Evolutionary conservation across 176 grass and related monocot genomes (phyloP).

Genomic region (Oropetium thomaeum): DNA sequence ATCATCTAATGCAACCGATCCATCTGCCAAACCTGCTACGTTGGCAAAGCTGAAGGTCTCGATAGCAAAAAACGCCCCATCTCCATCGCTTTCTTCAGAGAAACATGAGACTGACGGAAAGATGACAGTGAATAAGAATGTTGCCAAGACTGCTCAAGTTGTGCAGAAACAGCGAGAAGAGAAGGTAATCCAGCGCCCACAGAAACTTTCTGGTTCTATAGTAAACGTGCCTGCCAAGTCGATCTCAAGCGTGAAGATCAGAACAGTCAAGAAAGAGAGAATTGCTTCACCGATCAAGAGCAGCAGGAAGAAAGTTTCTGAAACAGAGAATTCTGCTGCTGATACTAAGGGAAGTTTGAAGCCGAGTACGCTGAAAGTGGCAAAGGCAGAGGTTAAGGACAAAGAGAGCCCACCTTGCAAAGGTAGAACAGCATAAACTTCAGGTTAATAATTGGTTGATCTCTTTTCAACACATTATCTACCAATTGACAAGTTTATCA

Average conservation of each 20-base stretch:
- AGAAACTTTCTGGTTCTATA: conserved; percentile 39
- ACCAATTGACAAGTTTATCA: conserved; percentile 7
- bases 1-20: neutral
- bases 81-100: conserved; percentile 23
- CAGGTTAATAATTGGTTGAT: neutral
- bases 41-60: conserved; percentile 12
- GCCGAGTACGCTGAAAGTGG: conserved; percentile 35
- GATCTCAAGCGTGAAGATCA: conserved; percentile 30
- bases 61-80: neutral
- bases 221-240: conserved; percentile 46
- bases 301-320: conserved; percentile 30
- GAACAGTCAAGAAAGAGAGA: conserved; percentile 24
- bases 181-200: conserved; percentile 18
- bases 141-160: conserved; percentile 20
- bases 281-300: conserved; percentile 32
- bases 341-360: conserved; percentile 28
- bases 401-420: conserved; percentile 24
- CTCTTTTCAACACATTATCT: neutral
- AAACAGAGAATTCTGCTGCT: conserved; percentile 5
- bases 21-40: conserved; percentile 9
- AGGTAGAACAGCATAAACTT: neutral
- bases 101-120: conserved; percentile 36
- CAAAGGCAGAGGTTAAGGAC: conserved; percentile 21
- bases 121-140: conserved; percentile 26
- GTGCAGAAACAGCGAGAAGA: conserved; percentile 30